Percentiles rank a stretch among this genome's conserved stretches.
Evolutionary conservation across 768 basidiomycete genomes (phyloP).

Genomic region (Brasilioporus rufonigricans): DNA sequence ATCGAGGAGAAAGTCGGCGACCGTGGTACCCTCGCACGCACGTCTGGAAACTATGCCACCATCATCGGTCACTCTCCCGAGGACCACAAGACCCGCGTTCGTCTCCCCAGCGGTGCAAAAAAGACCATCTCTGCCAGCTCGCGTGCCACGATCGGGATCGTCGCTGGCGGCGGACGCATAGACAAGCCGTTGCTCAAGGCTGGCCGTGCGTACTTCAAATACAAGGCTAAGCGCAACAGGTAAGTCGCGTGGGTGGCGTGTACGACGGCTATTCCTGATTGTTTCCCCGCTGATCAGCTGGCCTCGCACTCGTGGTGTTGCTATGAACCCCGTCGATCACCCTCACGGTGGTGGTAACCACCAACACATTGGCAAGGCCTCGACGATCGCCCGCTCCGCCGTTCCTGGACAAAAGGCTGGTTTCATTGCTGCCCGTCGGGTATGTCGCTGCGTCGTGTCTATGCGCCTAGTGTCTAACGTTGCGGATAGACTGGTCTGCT

Average conservation of each 20-base stretch:
- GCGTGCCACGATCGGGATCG: constrained; percentile 93
- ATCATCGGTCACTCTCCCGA: constrained; percentile 96
- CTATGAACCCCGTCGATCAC: constrained; percentile 70
- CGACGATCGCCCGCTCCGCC: constrained; percentile 93
- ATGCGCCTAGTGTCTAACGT: too few relatives aligned
- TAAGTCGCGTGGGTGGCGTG: too few relatives aligned
- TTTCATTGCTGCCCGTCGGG: constrained; percentile 94
- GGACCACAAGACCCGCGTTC: constrained; percentile 91
- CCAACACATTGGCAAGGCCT: constrained; percentile 98
- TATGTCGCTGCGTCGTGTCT: too few relatives aligned
- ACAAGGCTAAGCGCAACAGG: constrained; percentile 83
- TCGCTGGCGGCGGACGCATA: constrained; percentile 98
- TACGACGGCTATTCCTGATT: too few relatives aligned
- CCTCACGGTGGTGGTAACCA: constrained; percentile 99
- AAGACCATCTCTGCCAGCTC: constrained; percentile 86
- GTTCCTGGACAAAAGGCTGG: constrained; percentile 99
- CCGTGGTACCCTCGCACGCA: constrained; percentile 95
- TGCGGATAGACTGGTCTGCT: too few relatives aligned
- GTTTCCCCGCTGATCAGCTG: too few relatives aligned
- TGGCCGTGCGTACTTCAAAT: constrained; percentile 93
- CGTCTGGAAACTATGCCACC: constrained; percentile 98
- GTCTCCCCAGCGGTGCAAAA: constrained; percentile 93
- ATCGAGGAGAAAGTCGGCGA: constrained; percentile 98
- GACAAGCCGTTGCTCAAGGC: constrained; percentile 99
- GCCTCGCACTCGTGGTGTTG: too few relatives aligned